Conservation (phyloP, 1,139 yeast species). For the Nematodospora anomalae region DNA sequence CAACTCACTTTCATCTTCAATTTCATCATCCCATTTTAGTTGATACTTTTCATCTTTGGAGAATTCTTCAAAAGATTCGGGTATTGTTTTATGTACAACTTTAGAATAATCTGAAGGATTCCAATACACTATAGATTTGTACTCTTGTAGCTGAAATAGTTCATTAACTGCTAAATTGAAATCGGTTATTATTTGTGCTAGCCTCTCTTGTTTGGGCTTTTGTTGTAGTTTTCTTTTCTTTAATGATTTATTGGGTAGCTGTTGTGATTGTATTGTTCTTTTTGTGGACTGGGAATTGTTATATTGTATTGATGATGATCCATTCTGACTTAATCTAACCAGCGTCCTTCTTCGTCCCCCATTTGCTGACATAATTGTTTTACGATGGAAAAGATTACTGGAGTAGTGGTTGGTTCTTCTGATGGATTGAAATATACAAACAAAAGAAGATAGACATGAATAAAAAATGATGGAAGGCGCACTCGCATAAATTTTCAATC, state of each 20-base stretch:
- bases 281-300: constrained; percentile 5
- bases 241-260: constrained; percentile 1
- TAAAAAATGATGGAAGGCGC: background rate
- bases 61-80: constrained; percentile 39
- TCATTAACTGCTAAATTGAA: constrained; percentile 50
- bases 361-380: constrained; percentile 9
- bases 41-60: constrained; percentile 25
- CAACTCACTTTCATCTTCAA: constrained; percentile 28
- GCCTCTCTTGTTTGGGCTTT: constrained; percentile 20
- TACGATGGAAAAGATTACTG: background rate
- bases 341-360: constrained; percentile 13
- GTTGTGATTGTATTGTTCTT: constrained; percentile 5
- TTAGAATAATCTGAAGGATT: constrained; percentile 51
- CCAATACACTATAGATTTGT: constrained; percentile 59
- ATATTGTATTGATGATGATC: constrained; percentile 6
- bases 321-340: constrained; percentile 13
- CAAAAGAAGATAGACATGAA: no score
- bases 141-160: constrained; percentile 59
- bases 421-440: no score
- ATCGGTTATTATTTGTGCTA: constrained; percentile 39
- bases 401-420: no score
- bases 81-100: constrained; percentile 26
- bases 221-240: constrained; percentile 14
- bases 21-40: constrained; percentile 36
- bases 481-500: background rate